Evolutionary conservation across 805 yeast genomes (phyloP), one percentile per base, ranked within the genome.

Genomic region (Osmozyma mogii): DNA sequence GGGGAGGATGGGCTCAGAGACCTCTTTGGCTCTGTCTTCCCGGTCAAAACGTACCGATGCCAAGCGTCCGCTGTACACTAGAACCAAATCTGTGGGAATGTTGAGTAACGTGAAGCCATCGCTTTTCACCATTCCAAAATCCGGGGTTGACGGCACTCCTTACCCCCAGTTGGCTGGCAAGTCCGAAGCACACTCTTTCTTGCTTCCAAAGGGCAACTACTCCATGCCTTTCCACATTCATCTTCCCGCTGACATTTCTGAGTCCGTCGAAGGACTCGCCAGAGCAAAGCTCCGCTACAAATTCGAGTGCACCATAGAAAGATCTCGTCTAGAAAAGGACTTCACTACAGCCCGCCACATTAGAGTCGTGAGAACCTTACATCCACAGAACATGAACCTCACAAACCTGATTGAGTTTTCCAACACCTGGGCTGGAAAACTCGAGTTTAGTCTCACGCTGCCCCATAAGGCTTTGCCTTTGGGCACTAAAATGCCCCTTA

Each of bases 351-450:
- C 52, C 9, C 65, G 64, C 32, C 65, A 65, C 37, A 29, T 72
- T 3, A 49, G 76, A 17, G 49, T 72, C 6, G 47, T 64, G 6
- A 50, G 76, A 34, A 61, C 70, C 0, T 56, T 67, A 11, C 58
- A 66, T 14, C 61, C 64, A 1, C 47, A 57, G 9, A 65, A 57
- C 43, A 32, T 62, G 22, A 49, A 55, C 22, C 43, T 67, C 12
- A 45, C 50, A 18, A 72, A 69, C 38, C 61, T 59, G 26, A 58
- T 68, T 24, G 66, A 69, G 15, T 60, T 70, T 28, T 61, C 60
- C 35, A 69, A 68, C 41, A 56, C 65, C 2, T 72, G 78, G 78
- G 67, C 74, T 0, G 63, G 62, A 0, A 71, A 71, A 38, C 54
- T 70, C 15, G 73, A 71, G 37, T 72, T 72, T 40, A 58, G 56